A percentile compares a stretch with the other conserved stretches of the same genome.
phyloP scores from a whole-genome alignment of 352 stramenopile species.

The Peronosclerospora sorghi region DNA sequence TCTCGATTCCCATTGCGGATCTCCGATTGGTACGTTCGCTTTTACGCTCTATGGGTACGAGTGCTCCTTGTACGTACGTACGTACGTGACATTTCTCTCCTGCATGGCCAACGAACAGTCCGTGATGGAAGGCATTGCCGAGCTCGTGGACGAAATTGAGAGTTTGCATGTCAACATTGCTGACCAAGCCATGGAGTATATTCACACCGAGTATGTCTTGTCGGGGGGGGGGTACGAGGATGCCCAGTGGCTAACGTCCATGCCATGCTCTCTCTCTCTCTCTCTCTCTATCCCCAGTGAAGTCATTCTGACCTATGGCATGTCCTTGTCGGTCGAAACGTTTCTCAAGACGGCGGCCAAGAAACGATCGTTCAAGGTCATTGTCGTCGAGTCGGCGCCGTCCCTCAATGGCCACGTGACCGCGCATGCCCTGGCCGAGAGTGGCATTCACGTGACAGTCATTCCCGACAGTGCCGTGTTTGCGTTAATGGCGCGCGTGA shows the following conservation, averaged over 20 bases:
- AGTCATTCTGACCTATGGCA: constrained; percentile 92
- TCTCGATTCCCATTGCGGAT: constrained; percentile 73
- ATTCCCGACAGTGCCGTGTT: constrained; percentile 96
- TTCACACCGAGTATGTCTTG: constrained; percentile 86
- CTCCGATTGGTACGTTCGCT: constrained; percentile 45
- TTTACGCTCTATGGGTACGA: background rate
- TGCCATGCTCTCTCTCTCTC: too few relatives aligned
- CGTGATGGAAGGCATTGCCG: constrained; percentile 91
- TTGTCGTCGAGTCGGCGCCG: constrained; percentile 89
- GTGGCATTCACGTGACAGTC: constrained; percentile 90
- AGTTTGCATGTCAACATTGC: constrained; percentile 94
- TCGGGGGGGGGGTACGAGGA: background rate
- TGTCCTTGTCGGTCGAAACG: constrained; percentile 86
- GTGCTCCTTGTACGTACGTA: background rate
- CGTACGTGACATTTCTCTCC: background rate
- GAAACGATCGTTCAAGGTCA: constrained; percentile 93
- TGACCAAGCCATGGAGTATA: constrained; percentile 92
- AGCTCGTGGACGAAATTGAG: constrained; percentile 93
- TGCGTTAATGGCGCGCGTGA: constrained; percentile 96
- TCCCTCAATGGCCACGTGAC: constrained; percentile 86
- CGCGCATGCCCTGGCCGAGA: constrained; percentile 83
- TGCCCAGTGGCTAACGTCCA: background rate
- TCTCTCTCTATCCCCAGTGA: constrained; percentile 43
- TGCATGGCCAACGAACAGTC: constrained; percentile 33
- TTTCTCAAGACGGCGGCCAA: constrained; percentile 84